phyloP scores from a whole-genome alignment of 306 rosid genomes.

The Quercus glauca region DNA sequence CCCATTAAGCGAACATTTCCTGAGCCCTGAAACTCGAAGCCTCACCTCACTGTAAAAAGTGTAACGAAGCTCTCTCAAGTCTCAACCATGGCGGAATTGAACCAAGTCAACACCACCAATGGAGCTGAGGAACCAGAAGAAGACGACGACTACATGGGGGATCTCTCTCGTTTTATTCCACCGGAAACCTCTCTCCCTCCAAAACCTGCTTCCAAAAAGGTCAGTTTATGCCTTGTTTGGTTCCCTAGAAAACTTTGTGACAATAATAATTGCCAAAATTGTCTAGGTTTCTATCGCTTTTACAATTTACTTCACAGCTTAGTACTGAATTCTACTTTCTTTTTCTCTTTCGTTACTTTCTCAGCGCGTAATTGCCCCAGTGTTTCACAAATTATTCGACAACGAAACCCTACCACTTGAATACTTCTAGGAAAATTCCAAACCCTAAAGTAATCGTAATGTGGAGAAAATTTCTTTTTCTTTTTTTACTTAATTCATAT shows the following conservation, averaged over 20 bases:
- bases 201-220: conserved; percentile 42
- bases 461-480: neutral
- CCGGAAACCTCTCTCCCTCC: conserved; percentile 36
- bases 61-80: neutral
- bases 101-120: conserved; percentile 16
- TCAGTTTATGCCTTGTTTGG: conserved; percentile 9
- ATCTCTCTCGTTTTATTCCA: conserved; percentile 69
- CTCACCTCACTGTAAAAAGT: too few relatives aligned
- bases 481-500: neutral
- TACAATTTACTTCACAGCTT: neutral
- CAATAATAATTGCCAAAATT: neutral
- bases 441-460: neutral
- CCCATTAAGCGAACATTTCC: too few relatives aligned
- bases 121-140: conserved; percentile 14
- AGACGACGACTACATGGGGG: conserved; percentile 74
- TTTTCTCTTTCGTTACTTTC: neutral
- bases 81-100: conserved; percentile 56
- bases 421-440: neutral
- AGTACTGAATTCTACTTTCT: neutral
- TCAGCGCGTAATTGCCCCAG: too few relatives aligned
- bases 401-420: neutral
- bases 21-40: too few relatives aligned
- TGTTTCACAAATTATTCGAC: neutral
- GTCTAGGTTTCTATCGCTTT: neutral
- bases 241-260: neutral